Base-by-base conservation (phyloP, 2,329 filamentous ascomycete genomes). In the Fusarium pseudocircinatum region DNA sequence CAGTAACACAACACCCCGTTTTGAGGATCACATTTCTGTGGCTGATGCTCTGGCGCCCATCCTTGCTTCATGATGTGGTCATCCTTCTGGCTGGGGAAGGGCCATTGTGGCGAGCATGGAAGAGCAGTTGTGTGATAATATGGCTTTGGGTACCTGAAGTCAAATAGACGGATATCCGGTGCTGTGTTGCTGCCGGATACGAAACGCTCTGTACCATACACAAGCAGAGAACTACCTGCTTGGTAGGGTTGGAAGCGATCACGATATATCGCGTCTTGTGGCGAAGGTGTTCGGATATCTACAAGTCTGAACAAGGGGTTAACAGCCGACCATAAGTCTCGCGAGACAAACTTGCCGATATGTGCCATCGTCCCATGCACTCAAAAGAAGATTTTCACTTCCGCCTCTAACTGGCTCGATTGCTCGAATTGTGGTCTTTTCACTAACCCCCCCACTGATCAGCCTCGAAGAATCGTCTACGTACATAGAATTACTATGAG, bases 291-390 rank as follows among this genome's bases (percentile, higher is more conserved):
- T 18, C 88, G 84, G 4, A 87, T 74, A 69, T 90, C 88, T 63
- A 84, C 82, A 4, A 89, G 84, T 30, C 81, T 84, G 49, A 22
- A 24, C 5, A 7, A 22, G 15, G 3, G 18, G 34, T 70, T 40
- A 73, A 72, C 12, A 36, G 15, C 20, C 52, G 12, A 24, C 22
- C n/a, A 15, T 14, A 9, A 4, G 13, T 46, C 13, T 34, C 4
- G n/a, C 10, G 30, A 54, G 20, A 42, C 12, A 22, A 49, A 69
- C 78, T 60, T 66, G 79, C 77, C 85, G 82, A 60, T 85, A 83
- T 2, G 84, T 87, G 14, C 87, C 87, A 60, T 89, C 87, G 47
- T 86, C 84, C 87, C 87, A 89, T 7, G 86, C 83, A 61, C 84
- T 87, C 18, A 90, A 81, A 12, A 89, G 74, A 4, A 87, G 78